Base-by-base conservation (phyloP, 2,329 filamentous ascomycete genomes). In the Fusarium multiceps region DNA sequence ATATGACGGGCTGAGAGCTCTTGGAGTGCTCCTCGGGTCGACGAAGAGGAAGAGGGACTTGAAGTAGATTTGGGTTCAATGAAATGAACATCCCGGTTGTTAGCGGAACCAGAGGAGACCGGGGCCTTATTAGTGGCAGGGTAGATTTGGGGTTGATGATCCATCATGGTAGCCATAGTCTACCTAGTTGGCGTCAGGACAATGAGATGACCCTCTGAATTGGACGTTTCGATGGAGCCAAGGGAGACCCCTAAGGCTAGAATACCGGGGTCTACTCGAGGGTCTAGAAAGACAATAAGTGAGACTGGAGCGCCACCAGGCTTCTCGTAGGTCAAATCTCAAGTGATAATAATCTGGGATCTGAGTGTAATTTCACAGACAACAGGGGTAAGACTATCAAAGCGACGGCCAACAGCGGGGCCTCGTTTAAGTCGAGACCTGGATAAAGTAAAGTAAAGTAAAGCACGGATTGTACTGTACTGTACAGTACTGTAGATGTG, bases 1-100 rank as follows among this genome's bases (percentile, higher is more conserved):
- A 56, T 63, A 46, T 75, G 72, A 49, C 64, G 66, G 60, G 74
- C 64, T 41, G 71, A 63, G 42, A 78, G 59, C 58, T 78, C 76
- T 53, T 75, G 71, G 56, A 79, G 75, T 53, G 57, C 63, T 32
- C 71, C 62, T 68, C 68, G 70, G 54, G 63, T 41, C 48, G 59
- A 53, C 30, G 45, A 45, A 58, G 65, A 67, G 45, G 63, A 58
- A 54, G 67, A 72, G 50, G 56, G 46, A 50, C 18, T 34, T 55
- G 60, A 59, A 66, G 63, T 46, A 61, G 62, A 61, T 59, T 59
- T 64, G 56, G 73, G 25, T 48, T 68, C 46, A 42, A 56, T 34
- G 49, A 68, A 63, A 70, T 70, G 45, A 60, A 66, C 45, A 69
- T 72, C 69, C 69, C 62, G 69, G 58, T 25, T 41, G 46, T 55